Percentiles rank a stretch among this genome's conserved stretches.
Conservation (phyloP, 768 basidiomycete genomes). For the Tremella fuciformis region DNA sequence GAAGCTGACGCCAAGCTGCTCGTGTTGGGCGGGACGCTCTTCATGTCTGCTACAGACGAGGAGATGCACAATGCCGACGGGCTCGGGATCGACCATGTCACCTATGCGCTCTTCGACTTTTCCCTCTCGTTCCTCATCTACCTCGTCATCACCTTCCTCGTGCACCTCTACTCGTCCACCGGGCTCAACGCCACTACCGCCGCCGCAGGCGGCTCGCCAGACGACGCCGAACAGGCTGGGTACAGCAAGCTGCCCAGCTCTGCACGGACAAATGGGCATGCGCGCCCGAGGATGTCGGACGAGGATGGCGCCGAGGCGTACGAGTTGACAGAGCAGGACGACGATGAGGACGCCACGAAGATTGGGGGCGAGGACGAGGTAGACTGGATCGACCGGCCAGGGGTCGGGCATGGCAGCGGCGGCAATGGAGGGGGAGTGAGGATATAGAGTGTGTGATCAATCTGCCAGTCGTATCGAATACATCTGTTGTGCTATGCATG, state of each 20-base stretch:
- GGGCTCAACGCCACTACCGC: conserved; percentile 30
- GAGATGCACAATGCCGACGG: conserved; percentile 69
- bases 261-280: neutral
- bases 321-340: conserved; percentile 28
- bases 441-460: neutral
- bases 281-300: neutral
- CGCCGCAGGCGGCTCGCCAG: neutral
- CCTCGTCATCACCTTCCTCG: conserved; percentile 65
- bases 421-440: conserved; percentile 4
- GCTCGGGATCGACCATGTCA: conserved; percentile 81
- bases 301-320: conserved; percentile 37
- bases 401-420: neutral
- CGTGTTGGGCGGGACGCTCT: conserved; percentile 58
- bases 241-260: conserved; percentile 31
- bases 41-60: conserved; percentile 93
- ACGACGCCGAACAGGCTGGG: conserved; percentile 29
- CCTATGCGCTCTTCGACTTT: conserved; percentile 67
- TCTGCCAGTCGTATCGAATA: too few relatives aligned
- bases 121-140: conserved; percentile 77
- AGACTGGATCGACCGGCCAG: conserved; percentile 27
- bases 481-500: too few relatives aligned
- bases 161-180: conserved; percentile 60
- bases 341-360: conserved; percentile 26
- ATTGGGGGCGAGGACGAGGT: conserved; percentile 34
- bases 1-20: conserved; percentile 11